These are phyloP conservation scores for Fulvia fulva DNA, from an alignment of 2,329 filamentous ascomycete species.

Conservation along the genomic window DNA sequence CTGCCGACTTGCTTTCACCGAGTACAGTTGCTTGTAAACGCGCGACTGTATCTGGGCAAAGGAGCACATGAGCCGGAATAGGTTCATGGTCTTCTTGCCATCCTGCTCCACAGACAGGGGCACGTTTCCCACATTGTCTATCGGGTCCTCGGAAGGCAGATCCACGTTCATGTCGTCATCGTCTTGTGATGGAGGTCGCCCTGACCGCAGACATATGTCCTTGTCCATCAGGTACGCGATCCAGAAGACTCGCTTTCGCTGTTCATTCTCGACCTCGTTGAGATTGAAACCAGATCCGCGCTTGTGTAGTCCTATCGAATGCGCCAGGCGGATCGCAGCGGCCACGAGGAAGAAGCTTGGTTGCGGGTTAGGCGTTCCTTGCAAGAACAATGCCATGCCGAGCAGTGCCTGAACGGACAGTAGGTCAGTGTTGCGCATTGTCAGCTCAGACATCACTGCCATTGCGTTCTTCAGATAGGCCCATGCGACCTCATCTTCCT, in stretches of 20 bases:
- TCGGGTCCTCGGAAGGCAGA: slow-evolving; percentile 82
- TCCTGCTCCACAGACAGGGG: slow-evolving; percentile 63
- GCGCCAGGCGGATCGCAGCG: slow-evolving; percentile 82
- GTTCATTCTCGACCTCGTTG: slow-evolving; percentile 90
- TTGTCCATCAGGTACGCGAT: slow-evolving; percentile 72
- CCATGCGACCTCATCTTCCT: slow-evolving; percentile 94
- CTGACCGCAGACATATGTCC: slow-evolving; percentile 69
- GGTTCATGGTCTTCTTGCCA: slow-evolving; percentile 86
- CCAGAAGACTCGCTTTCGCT: slow-evolving; percentile 75
- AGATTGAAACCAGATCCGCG: slow-evolving; percentile 88
- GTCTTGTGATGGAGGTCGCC: slow-evolving; percentile 67
- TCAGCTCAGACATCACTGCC: slow-evolving; percentile 85
- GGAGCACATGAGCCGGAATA: slow-evolving; percentile 89
- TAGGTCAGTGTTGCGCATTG: slow-evolving; percentile 93
- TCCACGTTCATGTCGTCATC: slow-evolving; percentile 94
- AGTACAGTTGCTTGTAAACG: slow-evolving; percentile 90
- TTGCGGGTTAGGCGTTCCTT: slow-evolving; percentile 94
- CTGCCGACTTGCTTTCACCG: slow-evolving; percentile 85
- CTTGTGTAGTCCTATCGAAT: slow-evolving; percentile 94
- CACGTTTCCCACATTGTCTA: slow-evolving; percentile 92
- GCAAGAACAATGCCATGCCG: slow-evolving; percentile 89
- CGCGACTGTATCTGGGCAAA: slow-evolving; percentile 89
- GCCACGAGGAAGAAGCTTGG: slow-evolving; percentile 88
- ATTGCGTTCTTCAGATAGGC: slow-evolving; percentile 94
- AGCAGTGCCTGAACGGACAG: slow-evolving; percentile 90